Percentiles rank a stretch among this genome's conserved stretches.
Conservation (phyloP, 75 land plant species). For the Pseudotsuga menziesii region DNA sequence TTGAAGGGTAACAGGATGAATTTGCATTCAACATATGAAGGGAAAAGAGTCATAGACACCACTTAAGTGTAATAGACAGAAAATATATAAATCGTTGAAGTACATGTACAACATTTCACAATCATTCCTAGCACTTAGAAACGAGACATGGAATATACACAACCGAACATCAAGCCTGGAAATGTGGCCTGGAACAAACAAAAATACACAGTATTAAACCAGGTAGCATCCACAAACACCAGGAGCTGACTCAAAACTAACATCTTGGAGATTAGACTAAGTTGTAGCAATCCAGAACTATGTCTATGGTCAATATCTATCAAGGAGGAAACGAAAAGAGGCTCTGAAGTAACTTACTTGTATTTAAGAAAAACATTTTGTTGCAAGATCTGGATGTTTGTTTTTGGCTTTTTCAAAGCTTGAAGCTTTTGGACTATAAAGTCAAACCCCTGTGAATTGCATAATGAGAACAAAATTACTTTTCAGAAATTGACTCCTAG, state of each 20-base stretch:
- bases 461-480: not conserved
- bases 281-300: not conserved
- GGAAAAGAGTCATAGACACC: not conserved
- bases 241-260: not conserved
- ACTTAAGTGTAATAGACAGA: not conserved
- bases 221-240: not conserved
- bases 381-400: conserved; percentile 98
- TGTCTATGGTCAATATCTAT: conserved; percentile 30
- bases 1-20: too few species aligned
- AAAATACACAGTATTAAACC: not conserved
- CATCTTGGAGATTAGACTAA: not conserved
- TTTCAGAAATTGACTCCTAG: not conserved
- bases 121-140: not conserved
- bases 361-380: conserved; percentile 88
- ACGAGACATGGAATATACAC: not conserved
- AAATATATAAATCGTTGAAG: not conserved
- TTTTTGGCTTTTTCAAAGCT: conserved; percentile 96
- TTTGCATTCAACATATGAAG: not conserved
- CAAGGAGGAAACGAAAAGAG: not conserved
- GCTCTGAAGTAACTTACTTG: conserved; percentile 32
- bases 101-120: not conserved
- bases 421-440: conserved; percentile 92
- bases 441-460: conserved; percentile 64
- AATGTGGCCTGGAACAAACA: not conserved
- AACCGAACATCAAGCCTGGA: not conserved